Evolutionary conservation across 2,329 filamentous ascomycete species (phyloP).

Genomic region (Fusarium brevicatenulatum): DNA sequence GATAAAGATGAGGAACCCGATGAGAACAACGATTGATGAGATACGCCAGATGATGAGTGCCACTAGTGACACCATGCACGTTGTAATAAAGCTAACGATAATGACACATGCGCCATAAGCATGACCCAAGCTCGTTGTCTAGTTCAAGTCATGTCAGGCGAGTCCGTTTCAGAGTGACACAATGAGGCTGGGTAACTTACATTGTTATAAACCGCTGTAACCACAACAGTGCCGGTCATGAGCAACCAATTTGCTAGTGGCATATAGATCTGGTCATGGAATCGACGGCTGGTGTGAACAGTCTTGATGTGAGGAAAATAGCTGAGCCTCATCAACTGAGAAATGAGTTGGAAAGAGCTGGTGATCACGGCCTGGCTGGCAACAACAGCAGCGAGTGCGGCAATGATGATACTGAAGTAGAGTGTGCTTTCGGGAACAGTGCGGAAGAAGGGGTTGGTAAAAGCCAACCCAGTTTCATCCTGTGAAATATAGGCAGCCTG

Average conservation of each 20-base stretch:
- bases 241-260: constrained; percentile 81
- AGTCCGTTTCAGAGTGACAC: neutral
- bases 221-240: constrained; percentile 78
- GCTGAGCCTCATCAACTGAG: constrained; percentile 74
- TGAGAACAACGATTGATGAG: constrained; percentile 66
- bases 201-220: constrained; percentile 79
- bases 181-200: constrained; percentile 48
- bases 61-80: constrained; percentile 77
- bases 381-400: constrained; percentile 76
- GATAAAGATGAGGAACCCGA: constrained; percentile 72
- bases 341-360: constrained; percentile 74
- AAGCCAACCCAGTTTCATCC: constrained; percentile 57
- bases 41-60: constrained; percentile 78
- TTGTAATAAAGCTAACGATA: constrained; percentile 81
- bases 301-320: constrained; percentile 83
- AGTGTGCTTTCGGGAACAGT: constrained; percentile 73
- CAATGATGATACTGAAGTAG: constrained; percentile 74
- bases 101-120: constrained; percentile 85
- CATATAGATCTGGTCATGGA: constrained; percentile 81
- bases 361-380: constrained; percentile 85
- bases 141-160: neutral
- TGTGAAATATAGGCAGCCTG: constrained; percentile 77
- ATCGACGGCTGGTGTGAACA: constrained; percentile 74
- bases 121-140: constrained; percentile 74
- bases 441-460: constrained; percentile 78